A percentile compares a stretch with the other conserved stretches of the same genome.
Conservation (phyloP, 208 protist species). For the Leishmania mexicana region DNA sequence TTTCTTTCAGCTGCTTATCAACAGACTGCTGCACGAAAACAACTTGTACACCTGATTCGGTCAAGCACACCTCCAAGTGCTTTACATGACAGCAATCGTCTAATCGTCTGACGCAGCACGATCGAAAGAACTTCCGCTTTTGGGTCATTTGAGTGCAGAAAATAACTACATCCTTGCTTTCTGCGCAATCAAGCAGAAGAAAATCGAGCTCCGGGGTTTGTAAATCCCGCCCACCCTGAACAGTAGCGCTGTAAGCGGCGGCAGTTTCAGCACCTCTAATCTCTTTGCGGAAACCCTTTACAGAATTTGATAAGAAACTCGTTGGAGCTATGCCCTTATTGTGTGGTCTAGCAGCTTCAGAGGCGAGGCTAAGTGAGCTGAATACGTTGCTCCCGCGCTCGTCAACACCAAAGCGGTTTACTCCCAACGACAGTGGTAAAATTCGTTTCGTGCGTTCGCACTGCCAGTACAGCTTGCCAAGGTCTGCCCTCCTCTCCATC, state of each 20-base stretch:
- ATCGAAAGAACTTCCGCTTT: slow-evolving; percentile 15
- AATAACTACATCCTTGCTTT: slow-evolving; percentile 2
- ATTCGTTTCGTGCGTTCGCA: not conserved
- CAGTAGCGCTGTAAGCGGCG: not conserved
- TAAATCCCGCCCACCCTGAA: not conserved
- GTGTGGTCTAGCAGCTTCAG: not conserved
- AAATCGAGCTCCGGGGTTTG: not conserved
- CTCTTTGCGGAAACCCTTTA: not conserved
- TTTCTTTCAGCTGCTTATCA: not conserved
- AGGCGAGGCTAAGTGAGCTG: not conserved
- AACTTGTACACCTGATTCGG: not conserved
- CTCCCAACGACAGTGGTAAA: not conserved
- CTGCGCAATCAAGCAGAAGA: not conserved
- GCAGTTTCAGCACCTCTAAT: not conserved
- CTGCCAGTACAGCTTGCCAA: slow-evolving; percentile 4
- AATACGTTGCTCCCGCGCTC: not conserved
- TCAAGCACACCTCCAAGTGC: slow-evolving; percentile 1
- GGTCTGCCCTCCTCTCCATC: not conserved
- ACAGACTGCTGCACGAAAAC: slow-evolving; percentile 17
- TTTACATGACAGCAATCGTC: not conserved
- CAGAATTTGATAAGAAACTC: not conserved
- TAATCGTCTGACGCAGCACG: slow-evolving; percentile 16
- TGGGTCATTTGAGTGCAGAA: slow-evolving; percentile 8
- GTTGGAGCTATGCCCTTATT: too few species aligned
- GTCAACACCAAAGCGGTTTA: not conserved